Evolutionary conservation across 495 filamentous ascomycete species (phyloP).

Genomic region (Haplographium delicatum): DNA sequence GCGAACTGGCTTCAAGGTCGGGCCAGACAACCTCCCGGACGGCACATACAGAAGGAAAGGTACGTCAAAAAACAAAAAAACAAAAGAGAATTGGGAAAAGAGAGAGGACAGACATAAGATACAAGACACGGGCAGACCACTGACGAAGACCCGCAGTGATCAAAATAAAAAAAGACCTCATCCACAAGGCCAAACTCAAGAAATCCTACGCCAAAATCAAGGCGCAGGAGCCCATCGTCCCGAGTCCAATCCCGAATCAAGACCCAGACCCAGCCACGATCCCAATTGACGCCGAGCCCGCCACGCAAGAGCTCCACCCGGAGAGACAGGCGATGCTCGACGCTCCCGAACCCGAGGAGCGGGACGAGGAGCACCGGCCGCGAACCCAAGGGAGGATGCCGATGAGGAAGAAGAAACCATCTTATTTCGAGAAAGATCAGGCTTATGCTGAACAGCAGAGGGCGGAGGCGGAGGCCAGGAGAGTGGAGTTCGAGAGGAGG

Average conservation of each 20-base stretch:
- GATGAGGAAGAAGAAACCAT: constrained; percentile 47
- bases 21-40: constrained; percentile 89
- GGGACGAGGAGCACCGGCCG: constrained; percentile 7
- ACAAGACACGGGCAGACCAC: too few relatives aligned
- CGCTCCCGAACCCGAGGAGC: constrained; percentile 29
- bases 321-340: constrained; percentile 66
- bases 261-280: background rate
- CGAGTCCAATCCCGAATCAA: background rate
- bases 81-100: too few relatives aligned
- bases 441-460: constrained; percentile 61
- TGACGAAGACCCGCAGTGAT: constrained; percentile 50
- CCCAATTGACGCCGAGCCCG: too few relatives aligned
- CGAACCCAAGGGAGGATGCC: constrained; percentile 7
- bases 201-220: constrained; percentile 90
- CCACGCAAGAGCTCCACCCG: constrained; percentile 59
- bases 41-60: constrained; percentile 88
- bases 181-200: constrained; percentile 90
- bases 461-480: constrained; percentile 57
- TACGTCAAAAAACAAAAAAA: too few relatives aligned
- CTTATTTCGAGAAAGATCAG: constrained; percentile 72
- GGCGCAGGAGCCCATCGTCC: constrained; percentile 38
- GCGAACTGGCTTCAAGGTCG: constrained; percentile 60
- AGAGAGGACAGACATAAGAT: too few relatives aligned
- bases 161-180: constrained; percentile 87
- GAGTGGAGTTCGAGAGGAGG: constrained; percentile 50